Evolutionary conservation across 495 filamentous ascomycete genomes (phyloP).

Genomic region (Parathielavia hyrcaniae): DNA sequence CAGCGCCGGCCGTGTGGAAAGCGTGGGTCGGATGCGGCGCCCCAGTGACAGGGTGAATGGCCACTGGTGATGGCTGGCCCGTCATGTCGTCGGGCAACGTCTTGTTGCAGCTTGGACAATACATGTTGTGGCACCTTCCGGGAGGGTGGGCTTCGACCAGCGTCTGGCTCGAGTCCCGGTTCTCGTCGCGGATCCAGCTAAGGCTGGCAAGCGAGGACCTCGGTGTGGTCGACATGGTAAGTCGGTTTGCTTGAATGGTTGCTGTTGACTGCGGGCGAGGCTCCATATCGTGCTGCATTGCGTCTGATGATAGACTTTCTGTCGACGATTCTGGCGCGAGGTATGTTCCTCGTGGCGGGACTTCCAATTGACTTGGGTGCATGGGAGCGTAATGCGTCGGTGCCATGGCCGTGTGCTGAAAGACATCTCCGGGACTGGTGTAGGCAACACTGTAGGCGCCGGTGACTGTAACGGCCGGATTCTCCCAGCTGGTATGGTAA

Average conservation of each 20-base stretch:
- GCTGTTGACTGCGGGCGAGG: slow-evolving; percentile 13
- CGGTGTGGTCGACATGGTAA: slow-evolving; percentile 20
- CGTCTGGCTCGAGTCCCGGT: slow-evolving; percentile 30
- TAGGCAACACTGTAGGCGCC: slow-evolving; percentile 21
- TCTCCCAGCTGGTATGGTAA: slow-evolving; percentile 20
- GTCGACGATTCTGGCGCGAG: slow-evolving; percentile 9
- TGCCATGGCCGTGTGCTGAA: slow-evolving; percentile 15
- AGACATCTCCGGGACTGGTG: slow-evolving; percentile 16
- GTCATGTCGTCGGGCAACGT: slow-evolving; percentile 17
- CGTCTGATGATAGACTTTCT: slow-evolving; percentile 2
- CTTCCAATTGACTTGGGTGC: slow-evolving; percentile 12
- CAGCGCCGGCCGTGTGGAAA: slow-evolving; percentile 6
- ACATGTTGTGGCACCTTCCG: slow-evolving; percentile 23
- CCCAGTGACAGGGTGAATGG: slow-evolving; percentile 13
- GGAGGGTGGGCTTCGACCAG: slow-evolving; percentile 29
- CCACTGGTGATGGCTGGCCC: slow-evolving; percentile 13
- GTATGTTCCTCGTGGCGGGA: slow-evolving; percentile 4
- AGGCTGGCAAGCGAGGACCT: slow-evolving; percentile 23
- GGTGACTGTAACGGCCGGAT: slow-evolving; percentile 10
- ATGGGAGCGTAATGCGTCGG: slow-evolving; percentile 19
- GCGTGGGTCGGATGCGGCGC: slow-evolving; percentile 9
- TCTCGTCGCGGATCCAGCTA: slow-evolving; percentile 27
- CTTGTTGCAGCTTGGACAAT: slow-evolving; percentile 29
- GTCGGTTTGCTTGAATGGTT: slow-evolving; percentile 17
- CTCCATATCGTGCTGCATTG: slow-evolving; percentile 16